A percentile compares a stretch with the other conserved stretches of the same genome.
phyloP scores from a whole-genome alignment of 2,329 filamentous ascomycete genomes.

The Phaeosphaeriaceae sp. region DNA sequence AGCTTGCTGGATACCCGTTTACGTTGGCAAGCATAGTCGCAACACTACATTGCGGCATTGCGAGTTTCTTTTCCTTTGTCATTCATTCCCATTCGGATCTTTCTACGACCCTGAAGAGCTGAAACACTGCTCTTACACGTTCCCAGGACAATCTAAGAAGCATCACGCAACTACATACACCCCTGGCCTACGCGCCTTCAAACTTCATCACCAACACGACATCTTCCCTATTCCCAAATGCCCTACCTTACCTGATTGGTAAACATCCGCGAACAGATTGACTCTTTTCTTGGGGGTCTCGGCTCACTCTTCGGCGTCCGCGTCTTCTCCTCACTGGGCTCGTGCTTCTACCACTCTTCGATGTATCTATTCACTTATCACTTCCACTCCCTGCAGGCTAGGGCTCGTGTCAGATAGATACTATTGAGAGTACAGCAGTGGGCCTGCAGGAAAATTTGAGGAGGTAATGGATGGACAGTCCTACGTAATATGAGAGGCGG shows the following conservation, averaged over 20 bases:
- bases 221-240: conserved; percentile 26
- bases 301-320: conserved; percentile 10
- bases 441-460: conserved; percentile 23
- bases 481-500: conserved; percentile 35
- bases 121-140: conserved; percentile 35
- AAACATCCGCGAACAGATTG: conserved; percentile 25
- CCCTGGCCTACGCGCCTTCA: conserved; percentile 39
- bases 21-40: conserved; percentile 31
- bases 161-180: conserved; percentile 43
- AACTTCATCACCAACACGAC: conserved; percentile 27
- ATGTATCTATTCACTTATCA: conserved; percentile 31
- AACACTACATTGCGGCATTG: conserved; percentile 37
- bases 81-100: conserved; percentile 43
- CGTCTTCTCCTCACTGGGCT: conserved; percentile 9
- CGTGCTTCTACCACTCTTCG: conserved; percentile 16
- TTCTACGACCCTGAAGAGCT: conserved; percentile 38
- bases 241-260: conserved; percentile 24
- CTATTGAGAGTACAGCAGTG: conserved; percentile 28
- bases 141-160: conserved; percentile 39
- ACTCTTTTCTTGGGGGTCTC: conserved; percentile 11
- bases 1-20: conserved; percentile 37
- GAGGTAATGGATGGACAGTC: conserved; percentile 29
- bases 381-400: conserved; percentile 38
- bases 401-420: conserved; percentile 17
- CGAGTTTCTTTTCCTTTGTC: conserved; percentile 46